Base-by-base conservation (phyloP, 805 yeast genomes). In the Pichia cephalocereana region DNA sequence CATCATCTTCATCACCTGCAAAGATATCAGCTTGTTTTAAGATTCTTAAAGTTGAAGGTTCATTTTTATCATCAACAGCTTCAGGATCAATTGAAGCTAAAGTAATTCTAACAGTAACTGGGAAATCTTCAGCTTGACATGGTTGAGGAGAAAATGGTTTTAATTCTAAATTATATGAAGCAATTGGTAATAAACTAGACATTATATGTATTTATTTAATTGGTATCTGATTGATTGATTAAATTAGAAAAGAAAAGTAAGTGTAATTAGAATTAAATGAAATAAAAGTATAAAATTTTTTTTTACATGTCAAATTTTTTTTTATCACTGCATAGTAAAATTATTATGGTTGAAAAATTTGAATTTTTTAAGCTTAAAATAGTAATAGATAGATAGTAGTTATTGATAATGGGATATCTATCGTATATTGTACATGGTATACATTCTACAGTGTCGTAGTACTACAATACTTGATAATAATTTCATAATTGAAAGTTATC, bases 51-150 rank as follows among this genome's bases (percentile, higher is more conserved):
- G 96, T 88, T 32, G 96, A 82, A 56, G 98, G 97, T 58, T 77
- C 82, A 56, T 75, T 80, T 60, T 80, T 79, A 54, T 82, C 89
- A 60, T 88, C 96, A 58, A 78, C 80, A 31, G 95, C 76, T 62
- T 82, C 86, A 54, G 96, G 96, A 70, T 91, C 96, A 61, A 93
- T 75, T 52, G 99, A 95, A 54, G 96, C 99, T 78, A 91, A 77
- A 46, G 98, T 90, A 61, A 91, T 67, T 70, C 95, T 86, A 57
- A 91, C 80, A 53, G 97, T 83, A 57, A 86, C 85, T 45, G 97
- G 96, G 66, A 81, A 82, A 51, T 85, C 95, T 51, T 80, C 83
- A 54, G 83, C 86, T 63, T 86, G 80, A 51, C 96, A 96, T 45
- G 89, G 89, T 40, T 82, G 81, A 57, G 96, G 96, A 58, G 79